A percentile compares a stretch with the other conserved stretches of the same genome.
These are phyloP conservation scores for Schizopora paradoxa DNA, from an alignment of 1,284 basidiomycete genomes.

Conservation along the genomic window DNA sequence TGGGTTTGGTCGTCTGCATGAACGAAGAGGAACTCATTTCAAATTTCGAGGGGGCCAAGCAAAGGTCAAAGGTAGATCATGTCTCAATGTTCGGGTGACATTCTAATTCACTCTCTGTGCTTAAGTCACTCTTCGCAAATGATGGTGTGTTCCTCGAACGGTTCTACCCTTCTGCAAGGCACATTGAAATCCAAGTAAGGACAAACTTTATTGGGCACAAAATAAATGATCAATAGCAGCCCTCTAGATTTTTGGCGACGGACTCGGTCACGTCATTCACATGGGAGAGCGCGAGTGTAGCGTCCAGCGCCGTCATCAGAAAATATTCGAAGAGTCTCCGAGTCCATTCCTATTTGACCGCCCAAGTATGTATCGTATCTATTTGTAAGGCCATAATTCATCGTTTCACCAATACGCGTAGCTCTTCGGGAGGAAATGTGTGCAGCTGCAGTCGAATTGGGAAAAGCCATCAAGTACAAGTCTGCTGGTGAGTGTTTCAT, in stretches of 20 bases:
- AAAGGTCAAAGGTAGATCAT: slow-evolving; percentile 42
- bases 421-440: slow-evolving; percentile 45
- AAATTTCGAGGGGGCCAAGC: slow-evolving; percentile 35
- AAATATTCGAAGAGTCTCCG: slow-evolving; percentile 67
- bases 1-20: slow-evolving; percentile 59
- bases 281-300: slow-evolving; percentile 71
- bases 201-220: too few species aligned
- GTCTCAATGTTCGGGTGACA: not conserved
- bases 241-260: slow-evolving; percentile 59
- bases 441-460: slow-evolving; percentile 46
- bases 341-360: slow-evolving; percentile 44
- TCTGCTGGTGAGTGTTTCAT: slow-evolving; percentile 45
- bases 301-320: slow-evolving; percentile 68
- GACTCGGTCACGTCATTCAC: slow-evolving; percentile 50
- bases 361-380: slow-evolving; percentile 30
- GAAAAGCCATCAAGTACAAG: slow-evolving; percentile 46
- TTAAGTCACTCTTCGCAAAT: slow-evolving; percentile 38
- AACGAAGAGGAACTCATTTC: slow-evolving; percentile 35
- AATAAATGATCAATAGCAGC: too few species aligned
- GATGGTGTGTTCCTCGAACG: slow-evolving; percentile 57
- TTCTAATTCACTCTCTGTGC: not conserved
- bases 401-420: slow-evolving; percentile 18
- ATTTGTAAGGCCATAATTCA: not conserved
- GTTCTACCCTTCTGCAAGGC: slow-evolving; percentile 50
- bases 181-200: slow-evolving; percentile 63